Conservation (phyloP, 1,139 yeast genomes). For the Kurtzmaniella quercitrusa region DNA sequence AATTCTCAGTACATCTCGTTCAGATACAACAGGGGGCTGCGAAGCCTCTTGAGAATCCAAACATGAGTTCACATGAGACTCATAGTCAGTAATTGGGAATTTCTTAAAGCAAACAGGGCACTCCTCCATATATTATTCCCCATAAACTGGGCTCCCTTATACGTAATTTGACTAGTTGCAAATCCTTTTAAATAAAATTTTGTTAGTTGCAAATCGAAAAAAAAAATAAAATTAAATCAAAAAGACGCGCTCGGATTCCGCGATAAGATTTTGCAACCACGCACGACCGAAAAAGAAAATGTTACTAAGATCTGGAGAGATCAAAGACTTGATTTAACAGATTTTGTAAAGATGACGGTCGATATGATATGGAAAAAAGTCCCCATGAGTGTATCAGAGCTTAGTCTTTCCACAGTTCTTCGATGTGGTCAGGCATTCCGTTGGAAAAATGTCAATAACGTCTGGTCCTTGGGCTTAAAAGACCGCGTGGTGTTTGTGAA, state of each 20-base stretch:
- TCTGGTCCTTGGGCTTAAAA: constrained; percentile 57
- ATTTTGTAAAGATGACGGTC: constrained; percentile 18
- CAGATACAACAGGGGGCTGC: background rate
- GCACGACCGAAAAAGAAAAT: background rate
- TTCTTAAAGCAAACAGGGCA: constrained; percentile 37
- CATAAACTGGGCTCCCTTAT: background rate
- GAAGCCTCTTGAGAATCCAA: constrained; percentile 22
- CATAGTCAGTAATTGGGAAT: constrained; percentile 23
- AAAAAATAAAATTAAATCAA: too few relatives aligned
- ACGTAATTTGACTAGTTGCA: too few relatives aligned
- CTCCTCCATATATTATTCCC: constrained; percentile 10
- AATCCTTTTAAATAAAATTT: too few relatives aligned
- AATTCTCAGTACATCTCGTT: constrained; percentile 28
- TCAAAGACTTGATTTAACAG: background rate
- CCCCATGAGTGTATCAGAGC: constrained; percentile 37
- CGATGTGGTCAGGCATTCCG: constrained; percentile 88
- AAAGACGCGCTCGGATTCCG: background rate
- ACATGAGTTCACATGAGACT: constrained; percentile 40
- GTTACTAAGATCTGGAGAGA: background rate
- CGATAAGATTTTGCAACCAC: background rate
- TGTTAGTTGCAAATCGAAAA: too few relatives aligned
- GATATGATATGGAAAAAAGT: constrained; percentile 24
- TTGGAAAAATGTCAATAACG: constrained; percentile 56
- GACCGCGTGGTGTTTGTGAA: constrained; percentile 49
- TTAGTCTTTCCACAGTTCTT: constrained; percentile 63